Conservation (phyloP, 805 yeast genomes). For the Starmerella vaccinii region DNA sequence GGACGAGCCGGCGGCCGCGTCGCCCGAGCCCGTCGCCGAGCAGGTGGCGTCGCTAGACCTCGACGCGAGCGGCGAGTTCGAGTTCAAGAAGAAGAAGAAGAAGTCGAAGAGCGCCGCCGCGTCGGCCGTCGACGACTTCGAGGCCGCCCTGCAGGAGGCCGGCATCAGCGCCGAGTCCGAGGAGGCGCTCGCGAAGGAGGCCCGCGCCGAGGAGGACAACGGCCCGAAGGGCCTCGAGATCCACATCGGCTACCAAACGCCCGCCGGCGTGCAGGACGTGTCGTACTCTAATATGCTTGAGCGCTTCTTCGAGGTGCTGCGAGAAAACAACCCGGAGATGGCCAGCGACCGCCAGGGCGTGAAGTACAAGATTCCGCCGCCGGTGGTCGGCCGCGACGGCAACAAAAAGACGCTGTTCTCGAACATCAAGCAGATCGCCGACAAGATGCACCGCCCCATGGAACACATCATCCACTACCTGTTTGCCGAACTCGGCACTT, state of each 20-base stretch:
- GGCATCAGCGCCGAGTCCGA: slow-evolving; percentile 53
- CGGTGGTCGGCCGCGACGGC: slow-evolving; percentile 94
- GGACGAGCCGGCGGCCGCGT: slow-evolving; percentile 33
- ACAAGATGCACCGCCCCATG: slow-evolving; percentile 89
- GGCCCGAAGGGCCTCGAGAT: slow-evolving; percentile 20
- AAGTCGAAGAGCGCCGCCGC: slow-evolving; percentile 56
- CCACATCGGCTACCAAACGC: slow-evolving; percentile 19
- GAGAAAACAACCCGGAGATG: slow-evolving; percentile 91
- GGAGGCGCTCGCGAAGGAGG: slow-evolving; percentile 15
- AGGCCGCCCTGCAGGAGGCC: slow-evolving; percentile 78
- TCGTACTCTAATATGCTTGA: slow-evolving; percentile 68
- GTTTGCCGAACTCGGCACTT: slow-evolving; percentile 98
- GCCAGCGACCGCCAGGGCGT: slow-evolving; percentile 93
- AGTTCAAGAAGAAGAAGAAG: slow-evolving; percentile 60
- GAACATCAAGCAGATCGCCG: slow-evolving; percentile 88
- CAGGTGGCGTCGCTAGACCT: slow-evolving; percentile 14
- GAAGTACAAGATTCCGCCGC: slow-evolving; percentile 95
- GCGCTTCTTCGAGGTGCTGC: slow-evolving; percentile 76
- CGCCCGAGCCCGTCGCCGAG: slow-evolving; percentile 42
- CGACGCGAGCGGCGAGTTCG: slow-evolving; percentile 26
- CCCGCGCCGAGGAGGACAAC: slow-evolving; percentile 22
- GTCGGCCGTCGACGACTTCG: slow-evolving; percentile 66
- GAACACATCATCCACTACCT: slow-evolving; percentile 94
- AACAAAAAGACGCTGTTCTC: slow-evolving; percentile 91
- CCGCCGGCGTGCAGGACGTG: slow-evolving; percentile 28